Evolutionary conservation across 106 monocot species (phyloP).

Genomic region (Apostasia ramifera): DNA sequence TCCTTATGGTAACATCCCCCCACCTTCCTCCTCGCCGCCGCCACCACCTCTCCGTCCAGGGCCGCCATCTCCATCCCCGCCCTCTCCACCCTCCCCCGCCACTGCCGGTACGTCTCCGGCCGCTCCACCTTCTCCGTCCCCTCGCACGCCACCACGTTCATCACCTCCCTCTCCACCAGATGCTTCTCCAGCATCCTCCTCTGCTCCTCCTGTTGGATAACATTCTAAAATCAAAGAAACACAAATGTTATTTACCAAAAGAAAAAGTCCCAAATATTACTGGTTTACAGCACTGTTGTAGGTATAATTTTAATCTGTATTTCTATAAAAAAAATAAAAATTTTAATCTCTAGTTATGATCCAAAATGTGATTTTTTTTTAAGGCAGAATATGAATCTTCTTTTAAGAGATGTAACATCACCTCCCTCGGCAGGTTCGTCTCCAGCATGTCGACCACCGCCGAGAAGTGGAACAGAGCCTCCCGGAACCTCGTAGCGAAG

Average conservation of each 20-base stretch:
- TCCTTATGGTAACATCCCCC: slow-evolving; percentile 24
- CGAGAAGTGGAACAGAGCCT: slow-evolving; percentile 43
- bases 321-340: no score
- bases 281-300: no score
- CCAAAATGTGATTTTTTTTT: no score
- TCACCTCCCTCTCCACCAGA: slow-evolving; percentile 28
- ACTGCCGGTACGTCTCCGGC: slow-evolving; percentile 48
- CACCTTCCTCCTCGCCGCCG: slow-evolving; percentile 22
- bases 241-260: no score
- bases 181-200: slow-evolving; percentile 32
- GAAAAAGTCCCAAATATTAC: no score
- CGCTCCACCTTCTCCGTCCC: slow-evolving; percentile 37
- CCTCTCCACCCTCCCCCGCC: slow-evolving; percentile 34
- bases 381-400: no score
- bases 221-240: not conserved
- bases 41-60: slow-evolving; percentile 13
- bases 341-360: no score
- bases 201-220: slow-evolving; percentile 27
- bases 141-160: slow-evolving; percentile 49
- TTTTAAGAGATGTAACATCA: no score
- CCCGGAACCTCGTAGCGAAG: slow-evolving; percentile 40
- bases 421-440: slow-evolving; percentile 19
- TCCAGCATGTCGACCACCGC: slow-evolving; percentile 52
- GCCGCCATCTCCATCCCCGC: slow-evolving; percentile 33
- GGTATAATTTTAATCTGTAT: no score